Evolutionary conservation across 768 basidiomycete genomes (phyloP).

Genomic region (Tephrocybe sp.): DNA sequence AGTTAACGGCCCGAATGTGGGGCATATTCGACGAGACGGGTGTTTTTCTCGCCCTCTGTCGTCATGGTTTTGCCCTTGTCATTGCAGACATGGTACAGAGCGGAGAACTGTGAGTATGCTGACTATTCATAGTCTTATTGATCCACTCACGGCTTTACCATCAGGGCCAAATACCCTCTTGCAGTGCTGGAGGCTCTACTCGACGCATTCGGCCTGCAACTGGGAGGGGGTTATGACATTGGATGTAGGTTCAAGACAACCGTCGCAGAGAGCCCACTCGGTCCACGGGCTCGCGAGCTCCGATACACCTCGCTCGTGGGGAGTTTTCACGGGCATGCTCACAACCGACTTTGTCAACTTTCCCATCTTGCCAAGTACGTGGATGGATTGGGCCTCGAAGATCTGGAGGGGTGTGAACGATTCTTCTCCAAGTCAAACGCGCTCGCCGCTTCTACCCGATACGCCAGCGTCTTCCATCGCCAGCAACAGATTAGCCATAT

Average conservation of each 20-base stretch:
- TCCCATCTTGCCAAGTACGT: slow-evolving; percentile 18
- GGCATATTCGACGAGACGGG: slow-evolving; percentile 1
- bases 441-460: no score
- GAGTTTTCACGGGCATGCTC: slow-evolving; percentile 8
- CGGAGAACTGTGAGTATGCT: not conserved
- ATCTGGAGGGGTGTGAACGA: no score
- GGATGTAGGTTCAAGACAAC: slow-evolving; percentile 22
- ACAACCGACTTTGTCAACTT: slow-evolving; percentile 22
- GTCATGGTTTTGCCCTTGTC: not conserved
- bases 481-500: no score
- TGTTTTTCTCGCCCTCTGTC: not conserved
- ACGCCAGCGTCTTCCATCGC: no score
- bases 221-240: slow-evolving; percentile 21
- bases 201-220: slow-evolving; percentile 11
- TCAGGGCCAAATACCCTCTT: slow-evolving; percentile 21
- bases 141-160: not conserved
- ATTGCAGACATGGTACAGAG: not conserved
- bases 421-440: no score
- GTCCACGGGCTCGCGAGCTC: slow-evolving; percentile 4
- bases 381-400: no score
- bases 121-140: not conserved
- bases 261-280: slow-evolving; percentile 18
- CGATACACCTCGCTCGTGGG: slow-evolving; percentile 12
- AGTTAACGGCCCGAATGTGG: slow-evolving; percentile 2
- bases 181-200: slow-evolving; percentile 17